Evolutionary conservation across 192 early-diverging fungal genomes (phyloP).

Genomic region (Neocallimastix lanati): DNA sequence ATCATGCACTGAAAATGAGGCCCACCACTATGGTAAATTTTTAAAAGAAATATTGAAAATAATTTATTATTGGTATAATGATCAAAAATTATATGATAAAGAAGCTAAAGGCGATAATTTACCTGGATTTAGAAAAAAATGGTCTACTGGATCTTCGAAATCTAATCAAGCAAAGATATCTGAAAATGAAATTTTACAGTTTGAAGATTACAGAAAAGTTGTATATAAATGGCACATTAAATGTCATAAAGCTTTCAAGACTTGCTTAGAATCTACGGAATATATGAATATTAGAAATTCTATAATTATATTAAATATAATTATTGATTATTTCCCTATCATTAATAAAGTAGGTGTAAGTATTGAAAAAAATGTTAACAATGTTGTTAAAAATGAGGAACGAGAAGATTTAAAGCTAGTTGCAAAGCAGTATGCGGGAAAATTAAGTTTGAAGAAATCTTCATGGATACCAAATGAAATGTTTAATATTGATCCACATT

Average conservation of each 20-base stretch:
- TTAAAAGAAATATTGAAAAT: conserved; percentile 29
- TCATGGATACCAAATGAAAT: neutral
- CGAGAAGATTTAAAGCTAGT: conserved; percentile 54
- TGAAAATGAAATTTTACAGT: conserved; percentile 25
- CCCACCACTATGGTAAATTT: conserved; percentile 52
- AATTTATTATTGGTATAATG: conserved; percentile 36
- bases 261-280: conserved; percentile 33
- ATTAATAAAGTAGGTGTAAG: conserved; percentile 29
- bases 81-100: conserved; percentile 21
- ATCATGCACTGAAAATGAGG: conserved; percentile 51
- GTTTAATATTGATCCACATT: neutral
- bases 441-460: conserved; percentile 4
- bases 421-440: conserved; percentile 30
- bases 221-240: conserved; percentile 59
- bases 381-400: conserved; percentile 29
- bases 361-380: conserved; percentile 18
- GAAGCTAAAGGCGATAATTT: conserved; percentile 32
- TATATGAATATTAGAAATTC: conserved; percentile 57
- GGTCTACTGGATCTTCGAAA: conserved; percentile 16
- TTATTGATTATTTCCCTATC: conserved; percentile 40
- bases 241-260: conserved; percentile 8
- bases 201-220: conserved; percentile 38
- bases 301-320: conserved; percentile 46
- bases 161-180: conserved; percentile 8
- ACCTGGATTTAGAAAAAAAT: conserved; percentile 53